Percentiles rank a stretch among this genome's conserved stretches.
Conservation (phyloP, 768 basidiomycete genomes). For the Lactarius quietus region DNA sequence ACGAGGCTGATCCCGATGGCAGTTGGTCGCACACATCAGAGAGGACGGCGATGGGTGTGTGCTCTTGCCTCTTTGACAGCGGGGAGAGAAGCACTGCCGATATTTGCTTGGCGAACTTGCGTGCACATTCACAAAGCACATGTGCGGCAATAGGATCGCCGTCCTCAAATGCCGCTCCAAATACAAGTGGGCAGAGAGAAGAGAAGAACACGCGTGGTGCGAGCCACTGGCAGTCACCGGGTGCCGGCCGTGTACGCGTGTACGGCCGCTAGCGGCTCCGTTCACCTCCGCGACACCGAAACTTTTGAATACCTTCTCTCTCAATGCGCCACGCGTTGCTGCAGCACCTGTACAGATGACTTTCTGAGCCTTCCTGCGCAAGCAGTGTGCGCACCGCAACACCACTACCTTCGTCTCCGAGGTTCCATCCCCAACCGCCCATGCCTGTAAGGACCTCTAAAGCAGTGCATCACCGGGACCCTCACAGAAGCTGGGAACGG, state of each 20-base stretch:
- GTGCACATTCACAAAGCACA: constrained; percentile 53
- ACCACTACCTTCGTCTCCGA: constrained; percentile 63
- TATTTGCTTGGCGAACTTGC: constrained; percentile 56
- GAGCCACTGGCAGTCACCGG: too few species aligned
- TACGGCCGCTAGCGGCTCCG: constrained; percentile 62
- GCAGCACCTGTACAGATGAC: constrained; percentile 33
- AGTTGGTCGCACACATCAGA: neutral
- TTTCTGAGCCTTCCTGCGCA: constrained; percentile 47
- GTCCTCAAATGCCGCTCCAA: constrained; percentile 68
- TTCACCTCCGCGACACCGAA: constrained; percentile 55
- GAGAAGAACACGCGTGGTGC: too few species aligned
- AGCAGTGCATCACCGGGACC: constrained; percentile 13
- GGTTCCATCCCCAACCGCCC: constrained; percentile 22
- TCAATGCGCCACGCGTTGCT: constrained; percentile 26
- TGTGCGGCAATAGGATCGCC: constrained; percentile 59
- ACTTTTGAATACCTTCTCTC: constrained; percentile 44
- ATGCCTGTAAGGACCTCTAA: constrained; percentile 13
- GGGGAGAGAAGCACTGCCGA: constrained; percentile 46
- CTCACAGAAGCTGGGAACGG: constrained; percentile 61
- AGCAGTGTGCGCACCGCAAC: constrained; percentile 68
- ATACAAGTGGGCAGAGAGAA: constrained; percentile 71
- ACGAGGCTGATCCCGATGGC: constrained; percentile 9
- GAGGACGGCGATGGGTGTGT: neutral
- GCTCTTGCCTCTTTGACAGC: constrained; percentile 12
- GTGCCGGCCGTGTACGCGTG: too few species aligned